Conservation (phyloP, 768 basidiomycete genomes). For the Tephrocybe sp. region DNA sequence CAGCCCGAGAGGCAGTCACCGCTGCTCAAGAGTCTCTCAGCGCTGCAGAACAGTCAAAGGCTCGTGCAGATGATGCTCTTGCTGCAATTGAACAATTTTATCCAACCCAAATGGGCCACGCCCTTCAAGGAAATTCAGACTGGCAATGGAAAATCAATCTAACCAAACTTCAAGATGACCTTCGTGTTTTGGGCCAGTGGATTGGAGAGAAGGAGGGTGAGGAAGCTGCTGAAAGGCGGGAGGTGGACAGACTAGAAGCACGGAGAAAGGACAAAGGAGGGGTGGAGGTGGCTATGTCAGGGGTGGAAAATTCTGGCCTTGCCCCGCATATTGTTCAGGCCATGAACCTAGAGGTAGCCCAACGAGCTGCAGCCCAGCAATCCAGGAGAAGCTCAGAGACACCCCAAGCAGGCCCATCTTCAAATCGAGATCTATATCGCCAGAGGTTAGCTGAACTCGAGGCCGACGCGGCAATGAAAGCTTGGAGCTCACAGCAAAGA, state of each 20-base stretch:
- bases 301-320: neutral
- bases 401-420: neutral
- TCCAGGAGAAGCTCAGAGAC: neutral
- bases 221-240: slow-evolving; percentile 17
- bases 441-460: slow-evolving; percentile 14
- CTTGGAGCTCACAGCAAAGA: slow-evolving; percentile 22
- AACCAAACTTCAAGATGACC: slow-evolving; percentile 15
- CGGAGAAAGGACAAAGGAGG: slow-evolving; percentile 2
- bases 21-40: slow-evolving; percentile 27
- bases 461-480: slow-evolving; percentile 18
- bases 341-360: neutral
- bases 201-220: slow-evolving; percentile 17
- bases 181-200: slow-evolving; percentile 18
- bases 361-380: neutral
- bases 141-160: slow-evolving; percentile 16
- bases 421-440: neutral
- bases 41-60: slow-evolving; percentile 24
- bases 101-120: neutral
- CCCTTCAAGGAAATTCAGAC: neutral
- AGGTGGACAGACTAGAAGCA: slow-evolving; percentile 13
- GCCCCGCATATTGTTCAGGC: neutral
- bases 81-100: slow-evolving; percentile 19
- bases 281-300: slow-evolving; percentile 8
- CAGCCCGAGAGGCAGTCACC: slow-evolving; percentile 26
- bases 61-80: slow-evolving; percentile 22